phyloP scores from a whole-genome alignment of 768 basidiomycete genomes.

The Myochromella boudieri region DNA sequence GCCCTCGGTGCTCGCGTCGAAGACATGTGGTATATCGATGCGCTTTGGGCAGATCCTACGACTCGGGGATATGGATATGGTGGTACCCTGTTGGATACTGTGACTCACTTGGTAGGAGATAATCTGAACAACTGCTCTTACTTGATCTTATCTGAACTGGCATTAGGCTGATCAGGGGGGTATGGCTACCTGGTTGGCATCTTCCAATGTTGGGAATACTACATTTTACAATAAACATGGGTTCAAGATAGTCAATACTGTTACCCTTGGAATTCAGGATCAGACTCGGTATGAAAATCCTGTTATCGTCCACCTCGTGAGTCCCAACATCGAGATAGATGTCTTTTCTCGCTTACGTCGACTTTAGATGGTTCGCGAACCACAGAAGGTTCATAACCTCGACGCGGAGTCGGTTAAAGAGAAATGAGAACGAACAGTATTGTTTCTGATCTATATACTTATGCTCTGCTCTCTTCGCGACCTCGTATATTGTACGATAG shows the following conservation, averaged over 20 bases:
- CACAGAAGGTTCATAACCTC: constrained; percentile 11
- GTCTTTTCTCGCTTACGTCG: neutral
- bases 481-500: too few species aligned
- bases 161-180: constrained; percentile 30
- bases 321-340: constrained; percentile 3
- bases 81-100: constrained; percentile 25
- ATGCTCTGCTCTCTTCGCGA: too few species aligned
- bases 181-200: constrained; percentile 27
- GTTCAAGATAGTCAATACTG: constrained; percentile 21
- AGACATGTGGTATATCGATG: constrained; percentile 28
- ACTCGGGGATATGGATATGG: constrained; percentile 30
- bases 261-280: constrained; percentile 27
- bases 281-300: constrained; percentile 28
- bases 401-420: too few species aligned
- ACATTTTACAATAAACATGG: constrained; percentile 25
- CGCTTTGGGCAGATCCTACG: constrained; percentile 26
- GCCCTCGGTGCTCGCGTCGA: constrained; percentile 23
- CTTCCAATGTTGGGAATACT: constrained; percentile 22
- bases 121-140: neutral
- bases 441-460: too few species aligned
- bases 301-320: constrained; percentile 27
- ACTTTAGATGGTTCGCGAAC: constrained; percentile 16
- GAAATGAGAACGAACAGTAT: too few species aligned
- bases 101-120: constrained; percentile 22
- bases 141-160: neutral